Percentiles rank a stretch among this genome's conserved stretches.
These are phyloP conservation scores for Leccinum insolens DNA, from an alignment of 1,284 basidiomycete genomes.

Conservation along the genomic window DNA sequence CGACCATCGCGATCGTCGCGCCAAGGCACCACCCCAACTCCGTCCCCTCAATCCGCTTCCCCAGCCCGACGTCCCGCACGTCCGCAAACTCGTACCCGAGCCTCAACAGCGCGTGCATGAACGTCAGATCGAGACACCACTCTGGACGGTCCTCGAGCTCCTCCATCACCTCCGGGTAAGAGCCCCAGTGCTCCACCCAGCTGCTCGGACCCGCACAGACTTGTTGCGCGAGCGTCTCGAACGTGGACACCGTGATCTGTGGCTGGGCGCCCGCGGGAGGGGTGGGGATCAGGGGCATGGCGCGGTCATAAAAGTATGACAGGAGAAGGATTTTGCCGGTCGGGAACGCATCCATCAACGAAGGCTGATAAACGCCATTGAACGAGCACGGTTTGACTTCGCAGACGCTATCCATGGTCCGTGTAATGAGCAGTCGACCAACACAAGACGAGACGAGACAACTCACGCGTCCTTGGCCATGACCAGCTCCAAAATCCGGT, in stretches of 20 bases:
- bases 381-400: conserved; percentile 93
- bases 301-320: conserved; percentile 97
- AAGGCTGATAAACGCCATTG: conserved; percentile 96
- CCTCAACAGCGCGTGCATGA: conserved; percentile 87
- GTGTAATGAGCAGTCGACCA: not conserved
- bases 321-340: conserved; percentile 80
- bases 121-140: conserved; percentile 95
- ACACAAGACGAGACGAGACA: not conserved
- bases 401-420: conserved; percentile 63
- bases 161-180: conserved; percentile 57
- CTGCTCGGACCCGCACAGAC: conserved; percentile 71
- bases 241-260: conserved; percentile 58
- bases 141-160: conserved; percentile 88
- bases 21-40: conserved; percentile 97
- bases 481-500: conserved; percentile 84
- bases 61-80: conserved; percentile 71
- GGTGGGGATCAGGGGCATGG: conserved; percentile 73
- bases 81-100: conserved; percentile 84
- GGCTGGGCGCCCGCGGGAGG: conserved; percentile 17
- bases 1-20: conserved; percentile 79
- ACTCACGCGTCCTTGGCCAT: conserved; percentile 96
- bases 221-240: conserved; percentile 66
- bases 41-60: conserved; percentile 88
- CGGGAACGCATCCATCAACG: conserved; percentile 88
- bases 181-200: conserved; percentile 65